Percentiles rank a stretch among this genome's conserved stretches.
Conservation (phyloP, 768 basidiomycete species). For the Galerina marginata region DNA sequence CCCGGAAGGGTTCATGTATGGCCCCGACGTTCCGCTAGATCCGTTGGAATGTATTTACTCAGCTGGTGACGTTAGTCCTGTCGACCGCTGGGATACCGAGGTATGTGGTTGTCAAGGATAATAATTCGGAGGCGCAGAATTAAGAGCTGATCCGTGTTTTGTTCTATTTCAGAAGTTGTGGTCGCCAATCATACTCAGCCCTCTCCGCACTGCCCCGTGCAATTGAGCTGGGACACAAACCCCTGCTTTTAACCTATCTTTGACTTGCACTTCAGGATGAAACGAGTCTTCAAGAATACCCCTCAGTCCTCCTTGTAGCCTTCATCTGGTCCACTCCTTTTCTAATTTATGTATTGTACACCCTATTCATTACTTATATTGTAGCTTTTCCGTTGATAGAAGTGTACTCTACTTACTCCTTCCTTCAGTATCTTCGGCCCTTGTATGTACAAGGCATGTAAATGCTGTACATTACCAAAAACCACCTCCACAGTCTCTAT, state of each 20-base stretch:
- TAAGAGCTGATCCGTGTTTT: neutral
- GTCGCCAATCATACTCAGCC: constrained; percentile 15
- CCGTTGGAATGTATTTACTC: constrained; percentile 23
- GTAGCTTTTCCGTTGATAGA: constrained; percentile 2
- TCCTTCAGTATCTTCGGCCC: neutral
- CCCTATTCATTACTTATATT: neutral
- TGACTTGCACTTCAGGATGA: neutral
- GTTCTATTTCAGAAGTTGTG: constrained; percentile 14
- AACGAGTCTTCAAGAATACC: neutral
- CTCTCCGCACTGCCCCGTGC: constrained; percentile 19
- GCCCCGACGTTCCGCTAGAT: constrained; percentile 26
- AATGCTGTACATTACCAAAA: neutral
- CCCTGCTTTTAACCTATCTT: neutral
- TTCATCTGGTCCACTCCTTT: neutral
- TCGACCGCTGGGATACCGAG: constrained; percentile 23
- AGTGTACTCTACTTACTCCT: neutral
- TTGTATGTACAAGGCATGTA: neutral
- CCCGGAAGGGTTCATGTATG: constrained; percentile 13
- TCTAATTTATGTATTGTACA: constrained; percentile 14
- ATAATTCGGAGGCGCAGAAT: neutral
- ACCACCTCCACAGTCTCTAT: neutral
- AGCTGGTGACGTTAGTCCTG: constrained; percentile 22
- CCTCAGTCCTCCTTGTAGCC: neutral
- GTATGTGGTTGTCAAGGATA: constrained; percentile 19
- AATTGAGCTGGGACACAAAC: constrained; percentile 3